These are phyloP conservation scores for Thalassiosira hispida DNA, from an alignment of 352 stramenopile genomes.

Conservation along the genomic window DNA sequence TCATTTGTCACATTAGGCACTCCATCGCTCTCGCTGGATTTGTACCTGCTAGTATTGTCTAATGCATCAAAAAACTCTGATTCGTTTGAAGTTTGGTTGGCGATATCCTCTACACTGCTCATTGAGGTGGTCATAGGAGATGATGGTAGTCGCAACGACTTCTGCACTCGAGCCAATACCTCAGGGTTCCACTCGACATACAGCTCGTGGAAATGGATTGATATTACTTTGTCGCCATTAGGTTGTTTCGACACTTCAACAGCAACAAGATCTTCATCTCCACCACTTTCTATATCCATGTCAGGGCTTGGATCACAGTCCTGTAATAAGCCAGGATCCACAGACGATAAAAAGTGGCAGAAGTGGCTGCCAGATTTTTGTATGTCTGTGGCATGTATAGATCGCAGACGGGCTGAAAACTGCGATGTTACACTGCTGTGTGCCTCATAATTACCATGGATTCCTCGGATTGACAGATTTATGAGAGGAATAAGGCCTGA, in stretches of 20 bases:
- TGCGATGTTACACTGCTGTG: constrained; percentile 22
- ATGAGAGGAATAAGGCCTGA: constrained; percentile 45
- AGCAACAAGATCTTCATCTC: constrained; percentile 46
- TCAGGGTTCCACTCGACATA: constrained; percentile 85
- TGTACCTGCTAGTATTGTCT: constrained; percentile 47
- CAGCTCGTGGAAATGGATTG: constrained; percentile 71
- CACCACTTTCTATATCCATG: constrained; percentile 4
- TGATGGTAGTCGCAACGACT: constrained; percentile 50
- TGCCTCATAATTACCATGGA: constrained; percentile 51
- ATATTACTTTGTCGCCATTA: constrained; percentile 36
- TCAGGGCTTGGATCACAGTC: constrained; percentile 23
- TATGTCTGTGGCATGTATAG: constrained; percentile 63
- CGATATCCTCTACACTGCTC: constrained; percentile 13
- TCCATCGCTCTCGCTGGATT: constrained; percentile 1
- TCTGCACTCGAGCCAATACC: constrained; percentile 69
- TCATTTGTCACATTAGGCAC: background rate
- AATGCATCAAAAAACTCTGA: constrained; percentile 73
- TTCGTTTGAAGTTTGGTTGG: constrained; percentile 33
- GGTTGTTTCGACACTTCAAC: constrained; percentile 26
- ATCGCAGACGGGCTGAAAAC: constrained; percentile 60
- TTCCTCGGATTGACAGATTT: constrained; percentile 64
- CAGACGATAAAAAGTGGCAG: constrained; percentile 67
- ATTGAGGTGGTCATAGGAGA: background rate
- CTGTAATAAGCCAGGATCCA: constrained; percentile 35
- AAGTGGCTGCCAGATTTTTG: constrained; percentile 65